Base-by-base conservation (phyloP, 768 basidiomycete genomes). In the Russula vinacea region DNA sequence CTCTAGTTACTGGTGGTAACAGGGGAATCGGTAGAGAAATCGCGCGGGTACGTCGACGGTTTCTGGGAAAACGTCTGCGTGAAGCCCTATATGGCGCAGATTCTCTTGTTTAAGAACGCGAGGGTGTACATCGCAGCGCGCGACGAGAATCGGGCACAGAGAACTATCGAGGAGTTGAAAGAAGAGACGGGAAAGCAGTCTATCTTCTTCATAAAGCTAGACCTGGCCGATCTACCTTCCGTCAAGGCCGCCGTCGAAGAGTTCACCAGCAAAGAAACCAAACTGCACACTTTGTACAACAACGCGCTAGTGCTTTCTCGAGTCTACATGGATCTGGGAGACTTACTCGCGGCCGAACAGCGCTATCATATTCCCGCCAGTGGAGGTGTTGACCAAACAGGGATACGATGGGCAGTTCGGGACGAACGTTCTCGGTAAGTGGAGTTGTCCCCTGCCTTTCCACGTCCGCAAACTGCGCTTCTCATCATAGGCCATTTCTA, bases 341-440 rank as follows among this genome's bases (percentile, higher is more conserved):
- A 49, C 24, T 26, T 22, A 49, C 47, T 24, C 24, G 11, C 2
- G 22, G 47, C 22, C 0, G 14, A 11, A 49, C 24, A 24, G 47
- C 47, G 47, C 47, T 26, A 22, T 49, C 47, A 14, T 49, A 49
- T 49, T 49, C 13, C 47, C 47, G 22, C 11, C 24, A 7, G 47
- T 49, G 47, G 47, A 49, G 24, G 8, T 5, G 24, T 13, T 49
- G 47, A 49, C 47, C 47, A 49, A 49, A 3, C 47, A 49, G 24
- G 47, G 22, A 24, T 49, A 49, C 16, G 47, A 49, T 49, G 47
- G 47, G 47, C 47, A 49, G 47, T 49, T 49, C 47, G 47, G 47
- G 13, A 49, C 47, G 14, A 49, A 14, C 22, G 47, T 49, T 16
- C 47, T 49, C 11, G 22, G 47, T 49, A 13, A 22, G 24, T 26